Conservation (phyloP, 1,284 basidiomycete genomes). For the Pisolithus thermaeus region DNA sequence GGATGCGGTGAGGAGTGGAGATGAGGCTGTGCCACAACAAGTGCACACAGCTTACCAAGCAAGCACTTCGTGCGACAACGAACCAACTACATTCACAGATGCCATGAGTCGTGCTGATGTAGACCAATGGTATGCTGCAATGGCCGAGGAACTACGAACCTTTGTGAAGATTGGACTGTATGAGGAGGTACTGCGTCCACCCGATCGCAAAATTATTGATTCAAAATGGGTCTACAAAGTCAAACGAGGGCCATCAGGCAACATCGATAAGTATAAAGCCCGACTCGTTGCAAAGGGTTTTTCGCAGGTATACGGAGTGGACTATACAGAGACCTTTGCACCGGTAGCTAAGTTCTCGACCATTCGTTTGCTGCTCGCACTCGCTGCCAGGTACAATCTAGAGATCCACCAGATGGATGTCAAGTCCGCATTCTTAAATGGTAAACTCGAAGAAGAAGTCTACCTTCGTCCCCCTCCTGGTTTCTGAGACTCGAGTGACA, state of each 20-base stretch:
- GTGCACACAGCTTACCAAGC: no score
- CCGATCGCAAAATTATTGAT: not conserved
- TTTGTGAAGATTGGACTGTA: slow-evolving; percentile 2
- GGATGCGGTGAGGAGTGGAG: no score
- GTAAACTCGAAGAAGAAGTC: slow-evolving; percentile 1
- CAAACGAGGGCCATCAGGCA: slow-evolving; percentile 33
- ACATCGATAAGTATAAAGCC: slow-evolving; percentile 29
- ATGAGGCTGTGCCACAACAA: no score
- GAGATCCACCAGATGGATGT: slow-evolving; percentile 34
- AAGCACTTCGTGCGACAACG: not conserved
- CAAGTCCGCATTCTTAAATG: slow-evolving; percentile 23
- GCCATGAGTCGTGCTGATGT: not conserved
- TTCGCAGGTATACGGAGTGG: slow-evolving; percentile 33
- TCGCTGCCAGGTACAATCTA: slow-evolving; percentile 29
- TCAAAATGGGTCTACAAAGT: slow-evolving; percentile 32
- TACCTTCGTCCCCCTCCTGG: not conserved
- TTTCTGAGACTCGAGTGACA: not conserved
- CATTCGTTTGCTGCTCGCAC: slow-evolving; percentile 29
- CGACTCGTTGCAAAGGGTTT: slow-evolving; percentile 39
- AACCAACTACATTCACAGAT: not conserved
- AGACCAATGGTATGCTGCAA: not conserved
- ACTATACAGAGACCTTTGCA: slow-evolving; percentile 37
- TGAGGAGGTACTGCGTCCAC: not conserved
- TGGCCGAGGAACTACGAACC: not conserved
- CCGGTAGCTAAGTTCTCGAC: slow-evolving; percentile 29